Base-by-base conservation (phyloP, 371 early-diverging fungal species). In the Mucor velutinosus region DNA sequence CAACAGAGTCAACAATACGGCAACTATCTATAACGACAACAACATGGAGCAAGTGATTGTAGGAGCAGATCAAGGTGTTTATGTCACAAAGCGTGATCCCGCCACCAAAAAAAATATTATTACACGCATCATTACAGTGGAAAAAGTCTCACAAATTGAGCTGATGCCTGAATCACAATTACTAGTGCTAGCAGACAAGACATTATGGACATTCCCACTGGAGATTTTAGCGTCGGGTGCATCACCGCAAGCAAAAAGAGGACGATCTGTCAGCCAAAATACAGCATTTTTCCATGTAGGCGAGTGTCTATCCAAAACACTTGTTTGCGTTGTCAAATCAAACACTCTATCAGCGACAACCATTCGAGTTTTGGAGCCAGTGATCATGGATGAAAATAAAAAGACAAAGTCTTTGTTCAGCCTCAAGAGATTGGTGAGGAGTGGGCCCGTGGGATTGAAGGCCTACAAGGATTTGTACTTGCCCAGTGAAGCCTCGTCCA, bases 381-480 rank as follows among this genome's bases (percentile, higher is more conserved):
- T 25, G 93, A 21, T 49, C 49, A 87, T 86, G 69, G 47, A 47
- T 21, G 83, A 83, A 67, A 82, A 78, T 41, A 86, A 86, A 49
- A 74, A 77, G 39, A 56, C 21, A 19, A 62, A 51, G 15, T 29
- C 57, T 19, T 11, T 47, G 21, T 47, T 47, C 21, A 71, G 79
- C 17, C 58, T 86, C 7, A 76, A 81, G 0, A 70, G 76, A n/a
- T 77, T 90, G 32, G 76, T 85, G 41, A 77, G 88, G 25, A 77
- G 85, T 41, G 74, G 76, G 30, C 78, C 70, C 15, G 91, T 89
- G 41, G 65, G 32, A 19, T 68, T 93, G 61, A 86, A 89, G 60
- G 71, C 85, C 17, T 90, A 87, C 70, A 91, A 93, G 83, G 96
- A 97, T 70, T 89, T 95, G 63, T 98, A 97, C 74, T 92, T 97